These are phyloP conservation scores for Leucocoprinus leucothites DNA, from an alignment of 768 basidiomycete genomes.

Conservation along the genomic window DNA sequence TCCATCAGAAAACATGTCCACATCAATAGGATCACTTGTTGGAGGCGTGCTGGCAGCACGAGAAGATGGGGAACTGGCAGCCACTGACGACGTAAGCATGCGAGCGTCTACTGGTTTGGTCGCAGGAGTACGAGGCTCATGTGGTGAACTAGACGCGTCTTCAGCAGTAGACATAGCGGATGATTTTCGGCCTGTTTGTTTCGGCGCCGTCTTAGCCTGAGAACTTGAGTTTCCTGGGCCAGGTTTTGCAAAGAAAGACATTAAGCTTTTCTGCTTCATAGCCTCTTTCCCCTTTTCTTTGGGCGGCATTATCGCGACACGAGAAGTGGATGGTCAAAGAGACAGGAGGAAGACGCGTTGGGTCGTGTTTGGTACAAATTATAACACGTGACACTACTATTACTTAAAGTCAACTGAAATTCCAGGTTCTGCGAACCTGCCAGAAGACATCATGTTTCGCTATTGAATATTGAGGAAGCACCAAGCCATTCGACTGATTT, in stretches of 20 bases:
- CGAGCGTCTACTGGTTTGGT: constrained; percentile 27
- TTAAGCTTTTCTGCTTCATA: constrained; percentile 71
- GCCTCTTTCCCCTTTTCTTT: constrained; percentile 39
- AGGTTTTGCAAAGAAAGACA: constrained; percentile 66
- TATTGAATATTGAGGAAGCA: too few relatives aligned
- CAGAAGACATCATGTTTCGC: too few relatives aligned
- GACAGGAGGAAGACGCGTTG: constrained; percentile 1
- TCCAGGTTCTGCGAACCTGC: too few relatives aligned
- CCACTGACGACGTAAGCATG: constrained; percentile 35
- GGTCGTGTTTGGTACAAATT: constrained; percentile 2
- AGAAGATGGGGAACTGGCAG: constrained; percentile 42
- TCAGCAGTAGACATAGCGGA: constrained; percentile 15
- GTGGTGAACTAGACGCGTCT: constrained; percentile 33
- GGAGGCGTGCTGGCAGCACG: constrained; percentile 63
- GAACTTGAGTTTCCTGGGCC: too few relatives aligned
- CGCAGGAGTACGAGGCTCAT: constrained; percentile 38
- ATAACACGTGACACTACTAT: not conserved
- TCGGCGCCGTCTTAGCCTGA: constrained; percentile 20
- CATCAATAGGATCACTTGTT: constrained; percentile 74
- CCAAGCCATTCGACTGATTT: too few relatives aligned
- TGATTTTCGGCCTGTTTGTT: constrained; percentile 11
- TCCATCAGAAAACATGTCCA: constrained; percentile 64
- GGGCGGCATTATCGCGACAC: constrained; percentile 30
- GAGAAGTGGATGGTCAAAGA: not conserved
- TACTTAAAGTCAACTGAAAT: too few relatives aligned